Conservation (phyloP, 768 basidiomycete genomes). For the Serendipita sp. region DNA sequence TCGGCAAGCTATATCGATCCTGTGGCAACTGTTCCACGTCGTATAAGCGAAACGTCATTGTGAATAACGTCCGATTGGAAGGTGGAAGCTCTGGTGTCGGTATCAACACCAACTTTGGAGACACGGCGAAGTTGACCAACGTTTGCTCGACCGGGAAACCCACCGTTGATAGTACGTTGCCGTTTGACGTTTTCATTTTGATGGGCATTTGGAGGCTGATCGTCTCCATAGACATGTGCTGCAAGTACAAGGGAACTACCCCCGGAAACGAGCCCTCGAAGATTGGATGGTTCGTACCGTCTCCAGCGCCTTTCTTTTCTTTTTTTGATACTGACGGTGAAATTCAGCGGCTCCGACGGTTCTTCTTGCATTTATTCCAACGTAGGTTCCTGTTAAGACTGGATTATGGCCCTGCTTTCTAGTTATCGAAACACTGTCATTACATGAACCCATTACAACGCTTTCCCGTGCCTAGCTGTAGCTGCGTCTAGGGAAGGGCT, state of each 20-base stretch:
- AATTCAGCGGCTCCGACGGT: background rate
- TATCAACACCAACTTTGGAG: constrained; percentile 6
- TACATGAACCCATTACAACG: too few species aligned
- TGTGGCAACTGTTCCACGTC: background rate
- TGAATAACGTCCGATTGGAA: constrained; percentile 6
- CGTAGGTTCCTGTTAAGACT: background rate
- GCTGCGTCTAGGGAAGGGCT: too few species aligned
- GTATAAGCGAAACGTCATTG: constrained; percentile 4
- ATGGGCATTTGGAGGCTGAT: background rate
- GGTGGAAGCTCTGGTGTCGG: constrained; percentile 7
- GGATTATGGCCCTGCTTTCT: too few species aligned
- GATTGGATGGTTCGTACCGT: constrained; percentile 3
- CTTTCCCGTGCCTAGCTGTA: too few species aligned
- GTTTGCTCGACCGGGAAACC: constrained; percentile 9
- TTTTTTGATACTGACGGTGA: too few species aligned
- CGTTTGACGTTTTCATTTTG: background rate
- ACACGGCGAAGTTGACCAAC: constrained; percentile 6
- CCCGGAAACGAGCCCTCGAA: background rate
- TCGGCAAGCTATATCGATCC: constrained; percentile 1
- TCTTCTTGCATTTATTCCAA: constrained; percentile 4
- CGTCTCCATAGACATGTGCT: background rate
- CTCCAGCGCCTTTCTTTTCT: background rate
- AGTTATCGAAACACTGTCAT: too few species aligned
- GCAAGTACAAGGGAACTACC: constrained; percentile 3
- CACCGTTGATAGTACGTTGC: background rate